Evolutionary conservation across 2,329 filamentous ascomycete species (phyloP), one percentile per base, ranked within the genome.

Genomic region (Sclerotinia borealis): DNA sequence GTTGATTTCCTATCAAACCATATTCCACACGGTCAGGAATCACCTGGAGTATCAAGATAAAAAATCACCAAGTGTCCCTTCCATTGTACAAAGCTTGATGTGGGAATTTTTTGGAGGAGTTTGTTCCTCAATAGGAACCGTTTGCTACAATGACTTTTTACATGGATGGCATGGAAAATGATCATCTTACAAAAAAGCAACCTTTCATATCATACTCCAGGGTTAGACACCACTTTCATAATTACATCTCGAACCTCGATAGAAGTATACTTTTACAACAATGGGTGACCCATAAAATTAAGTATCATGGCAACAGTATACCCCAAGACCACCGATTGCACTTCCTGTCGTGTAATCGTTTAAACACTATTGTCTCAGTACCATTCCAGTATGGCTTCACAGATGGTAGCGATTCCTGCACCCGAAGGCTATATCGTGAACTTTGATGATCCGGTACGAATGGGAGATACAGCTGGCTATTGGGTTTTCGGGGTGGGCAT

Each of bases 401-500:
- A 15, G 19, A 17, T 52, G 19, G 58, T 34, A 22, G 36, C 47
- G 3, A 10, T 51, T 19, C 17, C 59, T 45, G 49, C 59, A n/a
- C 59, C 59, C 4, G n/a, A n/a, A 11, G 59, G 59, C 10, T 61
- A 61, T 31, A 15, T 47, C 15, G 48, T 47, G 11, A 10, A 61
- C 22, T 61, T 56, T 37, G 49, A 31, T 1, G 27, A 56, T 22
- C 59, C 59, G 11, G 47, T n/a, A 36, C 22, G 59, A 47, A 29
- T 37, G 25, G 48, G 41, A 3, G 22, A 61, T 17, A 11, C 47
- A n/a, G n/a, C 50, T 15, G 48, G 36, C 8, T 61, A 56, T 37
- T 61, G 59, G 59, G 50, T 22, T 27, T 47, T 47, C n/a, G 50
- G 59, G 13, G 41, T 61, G 10, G 58, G 47, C 4, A 50, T 41